These are phyloP conservation scores for Penicillium simplicissimum DNA, from an alignment of 495 filamentous ascomycete species.

Conservation along the genomic window DNA sequence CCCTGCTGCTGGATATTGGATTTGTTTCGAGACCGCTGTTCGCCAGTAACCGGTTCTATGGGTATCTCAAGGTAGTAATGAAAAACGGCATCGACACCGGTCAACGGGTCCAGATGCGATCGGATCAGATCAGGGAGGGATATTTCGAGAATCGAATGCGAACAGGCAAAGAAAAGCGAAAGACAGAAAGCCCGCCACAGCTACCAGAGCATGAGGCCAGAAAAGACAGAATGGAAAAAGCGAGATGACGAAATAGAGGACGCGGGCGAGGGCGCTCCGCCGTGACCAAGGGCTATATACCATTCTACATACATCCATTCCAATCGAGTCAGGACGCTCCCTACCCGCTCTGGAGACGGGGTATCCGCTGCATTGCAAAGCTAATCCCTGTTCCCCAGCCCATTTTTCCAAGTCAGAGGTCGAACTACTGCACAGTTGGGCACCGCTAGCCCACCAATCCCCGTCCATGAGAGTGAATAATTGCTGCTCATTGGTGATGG, in stretches of 20 bases:
- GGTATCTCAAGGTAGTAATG: conserved; percentile 39
- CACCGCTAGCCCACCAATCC: conserved; percentile 28
- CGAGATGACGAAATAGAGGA: conserved; percentile 31
- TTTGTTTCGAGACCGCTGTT: conserved; percentile 21
- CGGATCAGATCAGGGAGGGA: conserved; percentile 3
- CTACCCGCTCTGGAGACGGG: conserved; percentile 13
- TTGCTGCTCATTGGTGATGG: conserved; percentile 18
- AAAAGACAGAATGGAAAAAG: conserved; percentile 23
- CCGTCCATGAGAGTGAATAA: background rate
- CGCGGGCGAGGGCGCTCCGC: conserved; percentile 22
- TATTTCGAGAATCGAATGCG: conserved; percentile 15
- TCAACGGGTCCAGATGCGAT: conserved; percentile 38
- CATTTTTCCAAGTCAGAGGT: conserved; percentile 9
- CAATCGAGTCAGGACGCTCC: background rate
- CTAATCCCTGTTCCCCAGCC: conserved; percentile 19
- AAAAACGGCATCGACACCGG: conserved; percentile 40
- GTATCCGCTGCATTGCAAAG: conserved; percentile 15
- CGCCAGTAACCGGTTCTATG: conserved; percentile 30
- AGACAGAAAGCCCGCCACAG: conserved; percentile 30
- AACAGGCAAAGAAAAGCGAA: conserved; percentile 7
- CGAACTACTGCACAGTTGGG: conserved; percentile 42
- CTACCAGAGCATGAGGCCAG: conserved; percentile 42
- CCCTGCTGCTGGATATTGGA: background rate
- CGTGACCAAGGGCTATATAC: conserved; percentile 28
- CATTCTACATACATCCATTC: conserved; percentile 8